Evolutionary conservation across 805 yeast species (phyloP).

Genomic region (Wickerhamomyces sydowiorum): DNA sequence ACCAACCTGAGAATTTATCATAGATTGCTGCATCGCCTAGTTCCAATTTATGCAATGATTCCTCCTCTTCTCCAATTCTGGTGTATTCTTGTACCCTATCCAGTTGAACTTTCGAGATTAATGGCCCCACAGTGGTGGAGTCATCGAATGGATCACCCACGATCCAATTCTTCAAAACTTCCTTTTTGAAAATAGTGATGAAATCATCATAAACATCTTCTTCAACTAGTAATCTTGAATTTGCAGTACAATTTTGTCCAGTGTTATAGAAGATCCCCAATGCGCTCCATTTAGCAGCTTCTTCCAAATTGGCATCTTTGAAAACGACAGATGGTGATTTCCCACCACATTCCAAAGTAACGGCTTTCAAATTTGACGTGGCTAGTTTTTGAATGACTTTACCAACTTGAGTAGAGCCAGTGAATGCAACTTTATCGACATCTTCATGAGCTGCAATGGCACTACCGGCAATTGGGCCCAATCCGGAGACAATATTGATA

Average conservation of each 20-base stretch:
- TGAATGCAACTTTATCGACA: conserved; percentile 55
- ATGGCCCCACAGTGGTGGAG: conserved; percentile 52
- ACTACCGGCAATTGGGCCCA: conserved; percentile 65
- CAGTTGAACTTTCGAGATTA: conserved; percentile 50
- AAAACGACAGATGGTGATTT: conserved; percentile 61
- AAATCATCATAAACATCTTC: conserved; percentile 51
- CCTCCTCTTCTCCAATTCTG: conserved; percentile 39
- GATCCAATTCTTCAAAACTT: conserved; percentile 42
- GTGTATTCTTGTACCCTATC: conserved; percentile 45
- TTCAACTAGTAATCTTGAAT: conserved; percentile 56
- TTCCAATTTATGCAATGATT: conserved; percentile 35
- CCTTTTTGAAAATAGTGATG: conserved; percentile 35
- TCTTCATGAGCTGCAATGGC: conserved; percentile 56
- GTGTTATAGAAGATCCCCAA: conserved; percentile 58
- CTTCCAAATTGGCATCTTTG: conserved; percentile 57
- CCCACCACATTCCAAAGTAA: conserved; percentile 70
- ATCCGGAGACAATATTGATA: conserved; percentile 65
- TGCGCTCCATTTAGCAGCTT: conserved; percentile 65
- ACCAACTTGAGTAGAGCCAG: conserved; percentile 68
- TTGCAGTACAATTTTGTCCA: conserved; percentile 68
- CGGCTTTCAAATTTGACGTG: conserved; percentile 52
- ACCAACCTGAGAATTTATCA: conserved; percentile 46
- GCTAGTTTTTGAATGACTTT: conserved; percentile 58
- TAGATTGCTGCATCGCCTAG: conserved; percentile 35
- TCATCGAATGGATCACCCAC: conserved; percentile 51